Base-by-base conservation (phyloP, 495 filamentous ascomycete species). In the Penicillium paradoxum region DNA sequence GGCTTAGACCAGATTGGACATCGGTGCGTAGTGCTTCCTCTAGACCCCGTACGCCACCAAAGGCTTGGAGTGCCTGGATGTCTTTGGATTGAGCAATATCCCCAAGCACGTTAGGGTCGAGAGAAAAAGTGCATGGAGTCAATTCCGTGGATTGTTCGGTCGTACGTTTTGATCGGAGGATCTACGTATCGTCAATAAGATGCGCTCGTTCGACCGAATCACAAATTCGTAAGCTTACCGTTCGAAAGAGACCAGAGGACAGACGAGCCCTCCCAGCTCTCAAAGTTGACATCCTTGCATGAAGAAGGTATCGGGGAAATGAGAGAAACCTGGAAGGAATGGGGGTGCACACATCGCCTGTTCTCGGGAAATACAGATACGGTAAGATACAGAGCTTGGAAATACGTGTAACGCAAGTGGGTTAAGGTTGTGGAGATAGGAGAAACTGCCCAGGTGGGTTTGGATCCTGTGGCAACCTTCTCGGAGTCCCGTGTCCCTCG, bases 141-240 rank as follows among this genome's bases (percentile, higher is more conserved):
- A 14, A 33, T 13, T 73, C 10, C 17, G 39, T 21, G 41, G 29
- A 45, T 45, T 37, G 50, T 18, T 39, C 29, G 6, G 38, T 32
- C 22, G 19, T 30, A 18, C 29, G 32, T 30, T 45, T 53, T 10
- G 30, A 21, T 30, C 50, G 50, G 5, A 4, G 15, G 2, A 7
- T 29, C 22, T 53, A 15, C 1, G 22, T 21, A 32, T 25, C 11
- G 49, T 49, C 17, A 41, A 40, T 37, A 5, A 45, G 32, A 15
- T 13, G 3, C 22, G 15, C 38, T 22, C 15, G 27, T 8, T 13
- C n/a, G 3, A 13, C 13, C 3, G 11, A 9, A 17, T 6, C 4
- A 17, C 17, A 14, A n/a, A 17, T 17, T 3, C 37, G 15, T 6
- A 3, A 10, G 34, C 50, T 38, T 21, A 53, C 50, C n/a, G 18